These are phyloP conservation scores for Aspergillus persii DNA, from an alignment of 2,329 filamentous ascomycete genomes.

Conservation along the genomic window DNA sequence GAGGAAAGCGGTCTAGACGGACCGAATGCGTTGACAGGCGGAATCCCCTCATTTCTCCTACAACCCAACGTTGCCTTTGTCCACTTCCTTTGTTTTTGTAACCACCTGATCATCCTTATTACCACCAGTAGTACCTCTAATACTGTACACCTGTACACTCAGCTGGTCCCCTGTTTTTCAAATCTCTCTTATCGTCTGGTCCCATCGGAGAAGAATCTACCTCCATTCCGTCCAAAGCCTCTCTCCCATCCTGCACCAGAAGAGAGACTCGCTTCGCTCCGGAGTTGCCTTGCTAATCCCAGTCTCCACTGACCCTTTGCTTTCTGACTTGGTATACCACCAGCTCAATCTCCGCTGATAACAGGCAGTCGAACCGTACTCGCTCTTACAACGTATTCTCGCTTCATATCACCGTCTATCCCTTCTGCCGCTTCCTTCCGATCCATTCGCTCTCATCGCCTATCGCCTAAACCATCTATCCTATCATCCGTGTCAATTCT, in stretches of 20 bases:
- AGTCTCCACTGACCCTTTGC: not conserved
- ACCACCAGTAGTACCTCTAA: not conserved
- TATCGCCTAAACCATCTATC: not conserved
- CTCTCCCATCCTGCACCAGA: not conserved
- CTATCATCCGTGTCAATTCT: not conserved
- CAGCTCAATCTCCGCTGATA: not conserved
- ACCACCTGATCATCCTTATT: not conserved
- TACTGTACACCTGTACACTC: not conserved
- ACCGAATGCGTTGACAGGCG: not conserved
- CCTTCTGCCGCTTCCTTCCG: not conserved
- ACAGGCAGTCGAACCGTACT: not conserved
- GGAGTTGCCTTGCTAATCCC: not conserved
- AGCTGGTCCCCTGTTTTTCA: not conserved
- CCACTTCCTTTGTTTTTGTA: not conserved
- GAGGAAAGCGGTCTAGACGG: conserved; percentile 4
- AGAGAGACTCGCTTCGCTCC: not conserved
- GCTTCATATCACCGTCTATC: not conserved
- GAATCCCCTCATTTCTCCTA: conserved; percentile 1
- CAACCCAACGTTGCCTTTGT: not conserved
- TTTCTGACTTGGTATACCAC: not conserved
- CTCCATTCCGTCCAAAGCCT: not conserved
- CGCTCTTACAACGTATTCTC: not conserved
- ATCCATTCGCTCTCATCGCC: not conserved
- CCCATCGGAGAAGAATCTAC: not conserved
- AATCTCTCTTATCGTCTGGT: not conserved